phyloP scores from a whole-genome alignment of 345 rosid genomes.

The Kandelia obovata region DNA sequence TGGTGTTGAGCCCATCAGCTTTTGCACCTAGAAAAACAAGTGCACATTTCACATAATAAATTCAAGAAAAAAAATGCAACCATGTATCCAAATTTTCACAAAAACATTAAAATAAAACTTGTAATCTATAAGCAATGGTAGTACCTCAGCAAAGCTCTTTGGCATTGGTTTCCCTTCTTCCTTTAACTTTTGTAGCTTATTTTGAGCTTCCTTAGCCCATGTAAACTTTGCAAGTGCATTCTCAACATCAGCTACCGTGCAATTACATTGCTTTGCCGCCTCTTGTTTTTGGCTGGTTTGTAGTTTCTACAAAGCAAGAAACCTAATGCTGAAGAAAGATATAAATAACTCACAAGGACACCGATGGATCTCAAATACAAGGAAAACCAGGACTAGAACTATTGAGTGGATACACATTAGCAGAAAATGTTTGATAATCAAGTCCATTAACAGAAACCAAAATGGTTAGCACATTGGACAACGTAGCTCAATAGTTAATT shows the following conservation, averaged over 20 bases:
- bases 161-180: conserved; percentile 87
- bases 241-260: conserved; percentile 81
- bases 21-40: conserved; percentile 57
- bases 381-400: background rate
- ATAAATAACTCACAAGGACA: background rate
- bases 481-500: too few species aligned
- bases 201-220: conserved; percentile 85
- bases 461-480: too few species aligned
- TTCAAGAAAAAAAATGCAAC: too few species aligned
- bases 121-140: conserved; percentile 9
- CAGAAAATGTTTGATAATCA: too few species aligned
- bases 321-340: conserved; percentile 30
- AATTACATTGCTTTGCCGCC: conserved; percentile 73
- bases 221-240: conserved; percentile 69
- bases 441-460: too few species aligned
- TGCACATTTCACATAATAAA: background rate
- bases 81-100: background rate
- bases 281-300: conserved; percentile 73
- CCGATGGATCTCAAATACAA: background rate
- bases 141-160: conserved; percentile 81
- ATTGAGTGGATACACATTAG: too few species aligned
- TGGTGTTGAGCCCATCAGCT: conserved; percentile 85
- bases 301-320: conserved; percentile 69
- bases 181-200: conserved; percentile 57
- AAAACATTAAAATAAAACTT: background rate